Conservation (phyloP, 1,284 basidiomycete genomes). For the Sanghuangporus weigelae region DNA sequence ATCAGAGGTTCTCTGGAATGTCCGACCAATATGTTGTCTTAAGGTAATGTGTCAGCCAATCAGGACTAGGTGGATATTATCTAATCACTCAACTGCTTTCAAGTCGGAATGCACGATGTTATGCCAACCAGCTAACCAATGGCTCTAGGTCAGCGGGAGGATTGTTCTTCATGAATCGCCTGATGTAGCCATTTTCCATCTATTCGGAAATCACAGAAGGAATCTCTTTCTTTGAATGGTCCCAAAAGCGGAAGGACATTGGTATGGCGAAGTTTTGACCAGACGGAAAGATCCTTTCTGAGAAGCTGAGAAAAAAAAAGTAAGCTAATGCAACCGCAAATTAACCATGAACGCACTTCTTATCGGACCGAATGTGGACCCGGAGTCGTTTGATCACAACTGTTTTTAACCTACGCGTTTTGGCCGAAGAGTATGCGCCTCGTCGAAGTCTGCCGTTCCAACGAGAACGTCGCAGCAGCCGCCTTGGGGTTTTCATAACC, state of each 20-base stretch:
- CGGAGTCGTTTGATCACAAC: slow-evolving; percentile 14
- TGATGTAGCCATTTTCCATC: slow-evolving; percentile 13
- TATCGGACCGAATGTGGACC: background rate
- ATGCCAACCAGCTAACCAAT: background rate
- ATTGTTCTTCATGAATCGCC: background rate
- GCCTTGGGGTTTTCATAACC: background rate
- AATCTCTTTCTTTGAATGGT: background rate
- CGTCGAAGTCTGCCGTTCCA: background rate
- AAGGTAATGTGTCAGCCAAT: background rate
- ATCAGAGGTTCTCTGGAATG: background rate
- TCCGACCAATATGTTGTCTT: slow-evolving; percentile 12
- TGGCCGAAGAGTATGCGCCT: background rate
- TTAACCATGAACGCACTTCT: background rate
- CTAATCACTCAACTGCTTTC: slow-evolving; percentile 4
- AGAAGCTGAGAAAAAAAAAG: background rate
- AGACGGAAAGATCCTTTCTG: slow-evolving; percentile 3
- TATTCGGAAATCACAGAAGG: slow-evolving; percentile 15
- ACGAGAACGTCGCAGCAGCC: slow-evolving; percentile 9
- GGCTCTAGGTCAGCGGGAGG: background rate
- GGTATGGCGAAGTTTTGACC: slow-evolving; percentile 9
- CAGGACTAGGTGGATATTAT: background rate
- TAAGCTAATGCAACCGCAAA: background rate
- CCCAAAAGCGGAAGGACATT: slow-evolving; percentile 8
- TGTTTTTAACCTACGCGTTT: background rate
- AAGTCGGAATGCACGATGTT: slow-evolving; percentile 11